Evolutionary conservation across 1,284 basidiomycete species (phyloP).

Genomic region (Fomitiporia mediterranea): DNA sequence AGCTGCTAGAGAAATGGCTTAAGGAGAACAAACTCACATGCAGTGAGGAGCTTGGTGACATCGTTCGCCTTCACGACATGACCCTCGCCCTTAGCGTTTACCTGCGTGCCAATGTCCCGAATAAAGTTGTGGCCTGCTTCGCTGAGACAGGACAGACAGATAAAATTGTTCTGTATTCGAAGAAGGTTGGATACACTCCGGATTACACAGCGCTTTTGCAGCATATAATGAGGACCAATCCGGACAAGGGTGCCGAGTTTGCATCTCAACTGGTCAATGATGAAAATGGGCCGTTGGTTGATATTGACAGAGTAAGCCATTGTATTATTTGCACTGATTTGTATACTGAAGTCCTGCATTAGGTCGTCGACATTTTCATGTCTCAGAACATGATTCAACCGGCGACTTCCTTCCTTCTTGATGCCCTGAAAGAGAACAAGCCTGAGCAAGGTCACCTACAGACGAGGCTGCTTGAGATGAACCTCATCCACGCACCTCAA

Average conservation of each 20-base stretch:
- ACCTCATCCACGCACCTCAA: conserved; percentile 95
- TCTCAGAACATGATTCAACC: conserved; percentile 99
- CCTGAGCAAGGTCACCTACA: conserved; percentile 96
- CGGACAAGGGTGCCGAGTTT: conserved; percentile 98
- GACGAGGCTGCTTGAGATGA: conserved; percentile 97
- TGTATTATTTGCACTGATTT: conserved; percentile 1
- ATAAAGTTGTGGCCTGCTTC: conserved; percentile 99
- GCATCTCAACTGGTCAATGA: conserved; percentile 95
- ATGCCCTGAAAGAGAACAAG: conserved; percentile 99
- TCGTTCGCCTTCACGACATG: conserved; percentile 95
- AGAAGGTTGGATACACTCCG: conserved; percentile 94
- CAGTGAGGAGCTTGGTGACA: conserved; percentile 97
- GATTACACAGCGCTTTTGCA: conserved; percentile 96
- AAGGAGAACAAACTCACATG: conserved; percentile 99
- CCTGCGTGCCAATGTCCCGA: conserved; percentile 95
- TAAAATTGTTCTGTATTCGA: conserved; percentile 97
- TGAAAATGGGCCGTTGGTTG: conserved; percentile 88
- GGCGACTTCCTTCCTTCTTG: conserved; percentile 96
- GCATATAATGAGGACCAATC: conserved; percentile 94
- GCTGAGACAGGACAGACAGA: conserved; percentile 98
- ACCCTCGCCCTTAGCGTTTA: conserved; percentile 99
- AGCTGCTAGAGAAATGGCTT: conserved; percentile 97
- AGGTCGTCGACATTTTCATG: conserved; percentile 99
- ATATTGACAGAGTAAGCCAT: conserved; percentile 74
- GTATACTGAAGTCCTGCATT: too few relatives aligned